phyloP scores from a whole-genome alignment of 177 flowering plant genomes.

The Telopea speciosissima region DNA sequence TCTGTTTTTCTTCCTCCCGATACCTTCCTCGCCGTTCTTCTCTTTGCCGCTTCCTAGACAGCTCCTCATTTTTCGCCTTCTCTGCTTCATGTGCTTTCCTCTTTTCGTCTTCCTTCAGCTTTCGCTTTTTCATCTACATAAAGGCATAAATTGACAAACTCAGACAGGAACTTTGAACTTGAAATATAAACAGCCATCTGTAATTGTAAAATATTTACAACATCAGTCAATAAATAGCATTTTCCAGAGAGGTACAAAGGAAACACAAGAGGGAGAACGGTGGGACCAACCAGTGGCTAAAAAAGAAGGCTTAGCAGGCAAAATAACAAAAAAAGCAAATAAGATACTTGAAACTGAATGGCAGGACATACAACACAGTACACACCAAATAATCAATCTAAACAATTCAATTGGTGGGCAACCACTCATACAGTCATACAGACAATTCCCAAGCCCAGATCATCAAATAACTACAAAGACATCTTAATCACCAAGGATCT shows the following conservation, averaged over 20 bases:
- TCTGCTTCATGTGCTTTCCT: constrained; percentile 40
- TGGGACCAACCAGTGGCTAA: neutral
- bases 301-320: too few species aligned
- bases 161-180: neutral
- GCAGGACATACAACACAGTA: neutral
- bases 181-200: too few species aligned
- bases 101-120: constrained; percentile 56
- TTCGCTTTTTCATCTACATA: constrained; percentile 63
- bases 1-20: constrained; percentile 52
- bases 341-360: neutral
- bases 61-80: constrained; percentile 59
- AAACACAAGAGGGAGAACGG: too few species aligned
- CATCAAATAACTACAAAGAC: neutral
- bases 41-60: constrained; percentile 65
- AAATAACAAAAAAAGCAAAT: too few species aligned
- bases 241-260: neutral
- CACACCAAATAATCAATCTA: neutral
- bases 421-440: neutral
- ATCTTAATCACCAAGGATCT: neutral
- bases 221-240: too few species aligned
- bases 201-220: too few species aligned
- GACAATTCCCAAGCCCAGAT: neutral
- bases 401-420: neutral
- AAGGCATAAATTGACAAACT: constrained; percentile 1
- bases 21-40: constrained; percentile 70